These are phyloP conservation scores for Eleusine indica DNA, from an alignment of 176 grass and related monocot genomes.

Conservation along the genomic window DNA sequence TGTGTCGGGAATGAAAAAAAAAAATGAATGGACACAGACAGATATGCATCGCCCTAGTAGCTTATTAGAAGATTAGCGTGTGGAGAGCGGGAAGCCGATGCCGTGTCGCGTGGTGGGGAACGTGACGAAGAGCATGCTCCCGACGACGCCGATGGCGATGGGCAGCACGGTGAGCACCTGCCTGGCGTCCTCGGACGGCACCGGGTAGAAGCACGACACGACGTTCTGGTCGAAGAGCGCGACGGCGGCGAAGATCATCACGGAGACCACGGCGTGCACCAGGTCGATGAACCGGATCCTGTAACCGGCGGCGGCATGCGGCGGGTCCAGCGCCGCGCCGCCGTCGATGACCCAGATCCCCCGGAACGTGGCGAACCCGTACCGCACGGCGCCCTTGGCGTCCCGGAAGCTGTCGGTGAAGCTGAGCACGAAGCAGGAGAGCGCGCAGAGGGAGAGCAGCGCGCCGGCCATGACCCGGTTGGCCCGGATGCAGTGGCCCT, in stretches of 20 bases:
- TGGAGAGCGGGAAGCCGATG: constrained; percentile 77
- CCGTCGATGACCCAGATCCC: constrained; percentile 87
- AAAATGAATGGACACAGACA: background rate
- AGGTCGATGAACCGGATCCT: constrained; percentile 63
- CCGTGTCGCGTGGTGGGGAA: constrained; percentile 83
- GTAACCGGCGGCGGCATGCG: constrained; percentile 28
- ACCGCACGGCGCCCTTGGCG: constrained; percentile 51
- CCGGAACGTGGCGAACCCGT: constrained; percentile 63
- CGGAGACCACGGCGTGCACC: constrained; percentile 62
- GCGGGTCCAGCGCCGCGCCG: constrained; percentile 44
- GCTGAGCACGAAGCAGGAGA: constrained; percentile 83
- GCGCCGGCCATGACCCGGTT: constrained; percentile 52
- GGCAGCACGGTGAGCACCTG: constrained; percentile 71
- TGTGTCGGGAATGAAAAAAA: background rate
- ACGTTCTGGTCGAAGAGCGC: constrained; percentile 86
- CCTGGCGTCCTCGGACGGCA: constrained; percentile 62
- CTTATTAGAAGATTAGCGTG: constrained; percentile 19
- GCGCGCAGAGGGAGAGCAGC: constrained; percentile 69
- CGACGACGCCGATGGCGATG: constrained; percentile 64
- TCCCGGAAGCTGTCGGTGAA: constrained; percentile 90
- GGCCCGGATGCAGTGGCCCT: constrained; percentile 51
- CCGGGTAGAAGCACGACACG: constrained; percentile 72
- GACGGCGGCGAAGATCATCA: constrained; percentile 72
- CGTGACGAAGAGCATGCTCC: constrained; percentile 77
- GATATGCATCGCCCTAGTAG: no score